phyloP scores from a whole-genome alignment of 2,329 filamentous ascomycete genomes.

The Polychaeton citri region DNA sequence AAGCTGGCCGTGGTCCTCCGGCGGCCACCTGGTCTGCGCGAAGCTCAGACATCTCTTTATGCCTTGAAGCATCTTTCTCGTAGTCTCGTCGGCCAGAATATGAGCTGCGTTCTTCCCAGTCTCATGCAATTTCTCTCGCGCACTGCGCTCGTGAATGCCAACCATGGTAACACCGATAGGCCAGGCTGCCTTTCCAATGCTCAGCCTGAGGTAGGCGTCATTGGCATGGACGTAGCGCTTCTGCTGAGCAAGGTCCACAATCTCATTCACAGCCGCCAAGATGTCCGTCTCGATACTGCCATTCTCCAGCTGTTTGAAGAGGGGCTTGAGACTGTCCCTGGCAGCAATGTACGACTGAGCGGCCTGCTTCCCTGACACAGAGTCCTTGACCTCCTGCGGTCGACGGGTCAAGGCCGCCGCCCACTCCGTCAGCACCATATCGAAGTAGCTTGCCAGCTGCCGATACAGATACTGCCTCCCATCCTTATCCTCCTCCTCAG shows the following conservation, averaged over 20 bases:
- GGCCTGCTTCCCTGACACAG: constrained; percentile 68
- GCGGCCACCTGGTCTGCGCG: constrained; percentile 92
- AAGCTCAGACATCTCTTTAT: constrained; percentile 96
- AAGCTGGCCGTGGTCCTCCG: constrained; percentile 78
- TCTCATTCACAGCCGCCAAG: constrained; percentile 66
- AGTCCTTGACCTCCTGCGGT: constrained; percentile 47
- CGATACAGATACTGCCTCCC: constrained; percentile 63
- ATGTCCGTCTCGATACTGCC: constrained; percentile 66
- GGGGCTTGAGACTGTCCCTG: constrained; percentile 71
- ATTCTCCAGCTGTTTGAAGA: constrained; percentile 82
- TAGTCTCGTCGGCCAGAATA: constrained; percentile 93
- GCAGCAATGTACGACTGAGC: constrained; percentile 77
- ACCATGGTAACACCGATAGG: constrained; percentile 99
- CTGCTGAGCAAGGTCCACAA: constrained; percentile 80
- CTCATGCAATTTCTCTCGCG: constrained; percentile 87
- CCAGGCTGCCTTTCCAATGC: constrained; percentile 67
- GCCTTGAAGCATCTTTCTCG: constrained; percentile 89
- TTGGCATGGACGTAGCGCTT: constrained; percentile 92
- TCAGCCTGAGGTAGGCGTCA: constrained; percentile 81
- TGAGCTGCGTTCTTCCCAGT: constrained; percentile 58
- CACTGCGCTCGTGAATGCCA: constrained; percentile 93
- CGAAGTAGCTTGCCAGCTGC: constrained; percentile 90
- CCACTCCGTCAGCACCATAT: constrained; percentile 87
- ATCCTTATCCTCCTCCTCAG: constrained; percentile 42
- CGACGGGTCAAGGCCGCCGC: constrained; percentile 56